Conservation (phyloP, 2,329 filamentous ascomycete genomes). For the Cytospora schulzeri region DNA sequence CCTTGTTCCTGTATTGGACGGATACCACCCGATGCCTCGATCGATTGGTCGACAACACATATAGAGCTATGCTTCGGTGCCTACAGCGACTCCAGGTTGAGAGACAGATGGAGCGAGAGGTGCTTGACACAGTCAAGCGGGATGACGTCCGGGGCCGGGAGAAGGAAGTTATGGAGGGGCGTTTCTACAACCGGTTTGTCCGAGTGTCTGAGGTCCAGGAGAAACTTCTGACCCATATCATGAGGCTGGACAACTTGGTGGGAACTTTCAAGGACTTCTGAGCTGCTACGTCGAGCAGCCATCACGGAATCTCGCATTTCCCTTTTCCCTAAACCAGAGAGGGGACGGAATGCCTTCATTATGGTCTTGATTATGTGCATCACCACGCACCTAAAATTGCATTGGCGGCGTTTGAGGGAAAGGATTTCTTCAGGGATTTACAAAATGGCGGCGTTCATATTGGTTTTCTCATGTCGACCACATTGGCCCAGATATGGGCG, state of each 20-base stretch:
- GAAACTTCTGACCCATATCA: constrained; percentile 76
- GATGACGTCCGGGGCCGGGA: constrained; percentile 84
- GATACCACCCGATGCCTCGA: constrained; percentile 72
- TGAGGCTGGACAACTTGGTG: constrained; percentile 81
- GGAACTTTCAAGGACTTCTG: constrained; percentile 79
- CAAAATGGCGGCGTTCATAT: constrained; percentile 24
- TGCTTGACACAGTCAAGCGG: constrained; percentile 80
- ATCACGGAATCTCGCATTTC: constrained; percentile 10
- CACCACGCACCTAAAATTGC: constrained; percentile 27
- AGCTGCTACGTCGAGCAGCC: constrained; percentile 29
- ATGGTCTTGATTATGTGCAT: constrained; percentile 13
- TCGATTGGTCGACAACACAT: constrained; percentile 76
- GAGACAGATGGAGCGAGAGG: constrained; percentile 67
- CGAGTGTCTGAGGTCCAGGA: constrained; percentile 59
- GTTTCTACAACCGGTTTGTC: constrained; percentile 67
- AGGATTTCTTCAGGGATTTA: constrained; percentile 8
- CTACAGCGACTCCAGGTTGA: constrained; percentile 80
- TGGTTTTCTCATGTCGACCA: constrained; percentile 21
- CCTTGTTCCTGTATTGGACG: constrained; percentile 90
- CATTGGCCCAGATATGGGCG: constrained; percentile 22
- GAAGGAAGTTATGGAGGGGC: constrained; percentile 74
- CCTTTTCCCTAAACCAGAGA: background rate
- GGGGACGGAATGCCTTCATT: background rate
- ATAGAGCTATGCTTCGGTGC: constrained; percentile 86
- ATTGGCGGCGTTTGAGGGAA: constrained; percentile 32